Conservation (phyloP, 2,329 filamentous ascomycete genomes). For the Ambrosiella beaveri region DNA sequence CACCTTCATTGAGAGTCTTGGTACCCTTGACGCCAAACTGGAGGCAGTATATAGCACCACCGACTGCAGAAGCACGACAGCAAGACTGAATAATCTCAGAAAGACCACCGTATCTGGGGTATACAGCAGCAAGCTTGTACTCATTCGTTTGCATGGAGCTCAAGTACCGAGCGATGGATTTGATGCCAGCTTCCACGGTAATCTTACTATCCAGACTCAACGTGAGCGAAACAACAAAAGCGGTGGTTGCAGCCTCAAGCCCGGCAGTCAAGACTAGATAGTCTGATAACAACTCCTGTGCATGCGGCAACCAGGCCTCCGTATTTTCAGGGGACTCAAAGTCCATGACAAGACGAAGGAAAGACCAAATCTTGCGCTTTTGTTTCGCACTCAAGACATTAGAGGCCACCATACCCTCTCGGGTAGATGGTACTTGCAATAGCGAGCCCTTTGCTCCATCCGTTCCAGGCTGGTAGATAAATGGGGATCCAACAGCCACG, state of each 20-base stretch:
- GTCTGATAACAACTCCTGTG: constrained; percentile 34
- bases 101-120: constrained; percentile 83
- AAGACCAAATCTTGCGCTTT: constrained; percentile 83
- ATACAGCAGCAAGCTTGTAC: constrained; percentile 71
- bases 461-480: constrained; percentile 41
- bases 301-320: constrained; percentile 41
- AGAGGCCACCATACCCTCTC: constrained; percentile 81
- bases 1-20: constrained; percentile 12
- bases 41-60: constrained; percentile 78
- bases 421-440: constrained; percentile 63
- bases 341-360: constrained; percentile 70
- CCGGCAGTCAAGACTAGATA: constrained; percentile 48
- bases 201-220: constrained; percentile 49
- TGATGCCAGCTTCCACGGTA: constrained; percentile 48
- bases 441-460: constrained; percentile 25
- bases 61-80: constrained; percentile 79
- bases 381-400: constrained; percentile 57
- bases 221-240: constrained; percentile 48
- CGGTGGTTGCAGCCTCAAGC: constrained; percentile 49
- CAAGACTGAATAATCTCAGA: constrained; percentile 83
- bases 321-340: constrained; percentile 41
- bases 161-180: constrained; percentile 60
- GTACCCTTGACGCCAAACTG: constrained; percentile 43
- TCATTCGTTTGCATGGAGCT: constrained; percentile 78
- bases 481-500: constrained; percentile 83